A percentile compares a stretch with the other conserved stretches of the same genome.
Conservation (phyloP, 2,329 filamentous ascomycete genomes). For the Sarocladium kiliense region DNA sequence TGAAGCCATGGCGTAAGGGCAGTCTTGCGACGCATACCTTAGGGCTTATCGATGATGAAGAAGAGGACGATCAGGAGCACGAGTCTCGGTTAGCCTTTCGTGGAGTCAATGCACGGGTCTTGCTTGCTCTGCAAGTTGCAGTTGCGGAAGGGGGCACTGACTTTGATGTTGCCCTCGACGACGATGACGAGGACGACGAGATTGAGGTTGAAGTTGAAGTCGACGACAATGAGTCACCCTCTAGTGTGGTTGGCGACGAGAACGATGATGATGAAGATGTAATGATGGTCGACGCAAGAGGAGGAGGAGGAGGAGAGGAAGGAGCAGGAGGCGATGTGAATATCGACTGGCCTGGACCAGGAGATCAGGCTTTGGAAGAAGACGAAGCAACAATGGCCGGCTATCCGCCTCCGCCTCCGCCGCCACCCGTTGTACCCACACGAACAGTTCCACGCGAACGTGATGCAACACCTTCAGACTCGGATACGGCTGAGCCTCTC, state of each 20-base stretch:
- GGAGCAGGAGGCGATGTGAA: background rate
- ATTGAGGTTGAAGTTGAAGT: conserved; percentile 29
- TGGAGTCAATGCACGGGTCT: conserved; percentile 30
- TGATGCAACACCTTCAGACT: conserved; percentile 65
- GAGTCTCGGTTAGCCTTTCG: conserved; percentile 23
- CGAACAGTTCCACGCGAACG: conserved; percentile 43
- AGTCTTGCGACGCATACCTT: conserved; percentile 73
- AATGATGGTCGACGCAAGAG: conserved; percentile 50
- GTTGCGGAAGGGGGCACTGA: conserved; percentile 20
- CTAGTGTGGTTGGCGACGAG: conserved; percentile 39
- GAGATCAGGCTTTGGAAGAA: conserved; percentile 65
- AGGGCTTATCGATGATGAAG: conserved; percentile 36
- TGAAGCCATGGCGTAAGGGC: conserved; percentile 81
- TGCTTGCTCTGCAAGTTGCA: conserved; percentile 30
- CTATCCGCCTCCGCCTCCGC: conserved; percentile 61
- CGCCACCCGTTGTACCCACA: conserved; percentile 49
- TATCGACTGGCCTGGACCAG: background rate
- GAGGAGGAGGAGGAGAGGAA: conserved; percentile 19
- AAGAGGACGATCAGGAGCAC: conserved; percentile 43
- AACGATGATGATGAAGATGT: conserved; percentile 53
- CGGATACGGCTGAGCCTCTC: conserved; percentile 58
- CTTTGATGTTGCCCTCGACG: conserved; percentile 18
- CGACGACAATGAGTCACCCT: conserved; percentile 28
- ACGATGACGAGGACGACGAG: conserved; percentile 23
- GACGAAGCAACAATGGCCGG: conserved; percentile 75